Evolutionary conservation across 208 protist species (phyloP).

Genomic region (Crithidia fasciculata): DNA sequence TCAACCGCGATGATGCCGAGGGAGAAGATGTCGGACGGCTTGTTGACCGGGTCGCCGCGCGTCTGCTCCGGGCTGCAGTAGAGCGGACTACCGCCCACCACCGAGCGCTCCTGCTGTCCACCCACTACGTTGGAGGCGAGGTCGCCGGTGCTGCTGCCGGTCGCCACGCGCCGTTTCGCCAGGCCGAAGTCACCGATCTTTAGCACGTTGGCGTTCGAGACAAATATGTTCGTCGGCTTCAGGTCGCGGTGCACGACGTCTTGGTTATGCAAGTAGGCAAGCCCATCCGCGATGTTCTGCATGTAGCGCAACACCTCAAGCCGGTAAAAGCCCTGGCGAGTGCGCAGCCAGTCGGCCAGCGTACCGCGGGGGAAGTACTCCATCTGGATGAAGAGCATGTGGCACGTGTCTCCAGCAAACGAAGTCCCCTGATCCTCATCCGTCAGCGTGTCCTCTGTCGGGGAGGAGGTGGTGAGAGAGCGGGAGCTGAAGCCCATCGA

Average conservation of each 20-base stretch:
- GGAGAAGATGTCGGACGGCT: constrained; percentile 79
- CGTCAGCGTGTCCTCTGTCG: constrained; percentile 7
- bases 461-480: constrained; percentile 23
- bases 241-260: constrained; percentile 84
- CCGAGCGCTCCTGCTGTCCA: constrained; percentile 52
- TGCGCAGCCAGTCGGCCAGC: constrained; percentile 65
- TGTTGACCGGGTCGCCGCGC: constrained; percentile 47
- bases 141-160: constrained; percentile 16
- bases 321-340: constrained; percentile 55
- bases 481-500: constrained; percentile 28
- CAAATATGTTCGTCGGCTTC: constrained; percentile 89
- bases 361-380: constrained; percentile 84
- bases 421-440: not conserved
- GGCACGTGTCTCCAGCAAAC: constrained; percentile 30
- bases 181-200: constrained; percentile 91
- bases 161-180: constrained; percentile 49
- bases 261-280: constrained; percentile 76
- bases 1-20: constrained; percentile 83
- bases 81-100: constrained; percentile 64
- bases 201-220: constrained; percentile 53
- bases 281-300: constrained; percentile 65
- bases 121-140: constrained; percentile 37
- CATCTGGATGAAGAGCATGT: constrained; percentile 89
- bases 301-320: constrained; percentile 70
- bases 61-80: constrained; percentile 88